A percentile compares a stretch with the other conserved stretches of the same genome.
Conservation (phyloP, 805 yeast genomes). For the Lipomyces starkeyi region DNA sequence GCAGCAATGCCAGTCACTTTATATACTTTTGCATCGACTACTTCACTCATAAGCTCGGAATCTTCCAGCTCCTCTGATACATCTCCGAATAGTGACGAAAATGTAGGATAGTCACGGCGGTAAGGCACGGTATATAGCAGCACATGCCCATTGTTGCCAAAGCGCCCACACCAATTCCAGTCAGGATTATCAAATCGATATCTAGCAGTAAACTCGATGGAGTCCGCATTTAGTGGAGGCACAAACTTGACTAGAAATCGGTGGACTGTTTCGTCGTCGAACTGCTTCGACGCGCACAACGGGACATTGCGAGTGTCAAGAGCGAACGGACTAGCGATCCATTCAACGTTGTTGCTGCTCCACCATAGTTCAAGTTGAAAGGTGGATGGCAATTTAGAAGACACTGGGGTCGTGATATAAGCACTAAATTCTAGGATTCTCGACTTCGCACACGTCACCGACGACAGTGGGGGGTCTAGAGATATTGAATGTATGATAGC, state of each 20-base stretch:
- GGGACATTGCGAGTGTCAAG: conserved; percentile 7
- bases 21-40: conserved; percentile 23
- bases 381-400: conserved; percentile 6
- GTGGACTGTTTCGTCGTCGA: not conserved
- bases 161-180: conserved; percentile 34
- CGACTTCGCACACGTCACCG: conserved; percentile 20
- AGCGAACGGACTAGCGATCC: conserved; percentile 24
- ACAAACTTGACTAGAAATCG: conserved; percentile 21
- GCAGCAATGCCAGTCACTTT: conserved; percentile 21
- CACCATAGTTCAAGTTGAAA: conserved; percentile 34
- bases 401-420: conserved; percentile 7
- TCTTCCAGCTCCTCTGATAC: conserved; percentile 12
- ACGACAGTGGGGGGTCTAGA: conserved; percentile 28
- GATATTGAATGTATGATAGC: not conserved
- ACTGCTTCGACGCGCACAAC: not conserved
- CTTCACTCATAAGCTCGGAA: conserved; percentile 24
- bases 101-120: conserved; percentile 5
- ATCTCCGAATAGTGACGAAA: conserved; percentile 21
- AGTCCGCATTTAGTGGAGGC: conserved; percentile 25
- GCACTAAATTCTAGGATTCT: conserved; percentile 31
- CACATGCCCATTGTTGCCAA: conserved; percentile 23
- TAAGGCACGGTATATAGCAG: conserved; percentile 10
- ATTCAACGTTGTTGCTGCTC: conserved; percentile 18
- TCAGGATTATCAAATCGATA: conserved; percentile 21
- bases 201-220: conserved; percentile 34